Conservation (phyloP, 2,329 filamentous ascomycete genomes). For the Microascus cirrosus region DNA sequence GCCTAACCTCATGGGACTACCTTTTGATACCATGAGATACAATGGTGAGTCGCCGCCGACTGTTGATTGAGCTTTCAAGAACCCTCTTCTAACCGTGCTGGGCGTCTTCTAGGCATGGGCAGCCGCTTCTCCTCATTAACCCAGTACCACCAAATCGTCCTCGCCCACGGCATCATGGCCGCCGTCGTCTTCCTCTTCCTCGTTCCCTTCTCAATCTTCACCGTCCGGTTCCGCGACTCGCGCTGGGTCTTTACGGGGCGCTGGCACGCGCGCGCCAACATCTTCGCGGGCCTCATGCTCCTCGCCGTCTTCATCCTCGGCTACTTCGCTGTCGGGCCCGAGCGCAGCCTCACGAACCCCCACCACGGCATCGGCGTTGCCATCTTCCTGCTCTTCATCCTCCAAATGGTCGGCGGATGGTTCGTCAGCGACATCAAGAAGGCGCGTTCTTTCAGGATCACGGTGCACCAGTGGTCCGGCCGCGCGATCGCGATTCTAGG, state of each 20-base stretch:
- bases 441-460: conserved; percentile 36
- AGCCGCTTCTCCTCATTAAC: conserved; percentile 61
- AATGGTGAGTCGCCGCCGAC: conserved; percentile 48
- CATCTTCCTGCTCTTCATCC: conserved; percentile 60
- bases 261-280: conserved; percentile 64
- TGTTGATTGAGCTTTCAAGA: neutral
- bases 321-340: conserved; percentile 66
- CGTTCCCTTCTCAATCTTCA: conserved; percentile 63
- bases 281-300: conserved; percentile 54
- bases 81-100: conserved; percentile 4
- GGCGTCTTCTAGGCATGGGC: conserved; percentile 54
- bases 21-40: conserved; percentile 74
- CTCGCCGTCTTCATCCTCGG: conserved; percentile 66
- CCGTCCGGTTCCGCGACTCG: conserved; percentile 58
- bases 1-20: conserved; percentile 64
- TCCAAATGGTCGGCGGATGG: conserved; percentile 60
- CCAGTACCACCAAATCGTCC: conserved; percentile 61
- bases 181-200: conserved; percentile 65
- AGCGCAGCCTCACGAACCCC: conserved; percentile 64
- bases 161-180: conserved; percentile 61
- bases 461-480: conserved; percentile 84
- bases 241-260: conserved; percentile 51
- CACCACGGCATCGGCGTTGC: conserved; percentile 78
- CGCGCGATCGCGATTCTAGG: conserved; percentile 68
- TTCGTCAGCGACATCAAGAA: conserved; percentile 44